Evolutionary conservation across 371 early-diverging fungal genomes (phyloP), one percentile per base, ranked within the genome.

Genomic region (Mortierella sp.): DNA sequence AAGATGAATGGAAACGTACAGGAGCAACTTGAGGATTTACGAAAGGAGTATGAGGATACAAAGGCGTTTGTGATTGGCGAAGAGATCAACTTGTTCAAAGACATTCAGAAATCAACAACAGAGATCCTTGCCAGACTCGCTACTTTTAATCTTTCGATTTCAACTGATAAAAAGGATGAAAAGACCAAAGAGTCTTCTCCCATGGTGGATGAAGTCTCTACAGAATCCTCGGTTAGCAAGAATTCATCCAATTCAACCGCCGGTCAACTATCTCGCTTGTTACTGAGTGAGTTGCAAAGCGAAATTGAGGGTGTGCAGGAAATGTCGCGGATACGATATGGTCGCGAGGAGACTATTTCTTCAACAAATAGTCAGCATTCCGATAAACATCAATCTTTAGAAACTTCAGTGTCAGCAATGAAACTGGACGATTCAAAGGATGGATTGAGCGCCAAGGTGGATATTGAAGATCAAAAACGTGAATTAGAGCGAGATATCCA

Each of bases 401-500:
- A 55, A 13, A 23, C 29, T 17, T 28, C 9, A 10, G 55, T 28
- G 12, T 29, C 26, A 55, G 10, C 29, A 15, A 17, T 3, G 12
- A 29, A 55, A 0, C 13, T 12, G 6, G 34, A 34, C 35, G 35
- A 23, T 26, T 19, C 58, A 22, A 31, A 31, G 34, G 58, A 57
- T n/a, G 35, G 32, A 31, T 12, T 15, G 3, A 28, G 55, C 31
- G 29, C 28, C 42, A 43, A 56, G 13, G 57, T 43, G 56, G 47
- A 26, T 34, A 54, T 29, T 12, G 58, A 67, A n/a, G 61, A 67
- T 19, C 54, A 56, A 37, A 55, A 49, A 12, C 45, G 61, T 12
- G 29, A 3, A 13, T 28, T 80, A 17, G 80, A 80, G 23, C 63
- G 65, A 15, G 70, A 74, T 23, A 80, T 80, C 49, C 68, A 80